phyloP scores from a whole-genome alignment of 1,139 yeast genomes.

The Geotrichum reessii region DNA sequence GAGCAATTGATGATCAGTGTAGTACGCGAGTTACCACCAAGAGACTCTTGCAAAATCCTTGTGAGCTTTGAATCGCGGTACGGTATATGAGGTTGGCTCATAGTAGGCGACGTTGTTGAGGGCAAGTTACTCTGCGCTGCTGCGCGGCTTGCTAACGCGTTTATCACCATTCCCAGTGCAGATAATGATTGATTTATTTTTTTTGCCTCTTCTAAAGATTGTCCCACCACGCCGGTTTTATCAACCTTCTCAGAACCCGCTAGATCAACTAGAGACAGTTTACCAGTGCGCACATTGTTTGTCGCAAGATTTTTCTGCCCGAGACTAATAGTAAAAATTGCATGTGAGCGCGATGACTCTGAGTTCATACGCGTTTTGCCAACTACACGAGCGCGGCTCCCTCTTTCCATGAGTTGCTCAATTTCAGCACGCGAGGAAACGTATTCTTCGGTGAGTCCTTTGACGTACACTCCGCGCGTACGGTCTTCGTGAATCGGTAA shows the following conservation, averaged over 20 bases:
- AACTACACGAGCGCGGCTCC: constrained; percentile 51
- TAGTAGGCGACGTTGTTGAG: background rate
- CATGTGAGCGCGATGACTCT: constrained; percentile 77
- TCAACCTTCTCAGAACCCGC: constrained; percentile 90
- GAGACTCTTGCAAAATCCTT: constrained; percentile 71
- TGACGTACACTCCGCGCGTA: constrained; percentile 61
- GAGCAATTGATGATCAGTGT: constrained; percentile 75
- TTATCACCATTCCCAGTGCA: constrained; percentile 74
- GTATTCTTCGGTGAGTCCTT: constrained; percentile 57
- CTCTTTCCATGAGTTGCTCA: constrained; percentile 49
- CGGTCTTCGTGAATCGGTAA: constrained; percentile 64
- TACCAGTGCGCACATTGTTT: constrained; percentile 60
- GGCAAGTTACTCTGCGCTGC: constrained; percentile 32
- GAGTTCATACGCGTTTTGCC: constrained; percentile 68
- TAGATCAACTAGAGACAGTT: constrained; percentile 70
- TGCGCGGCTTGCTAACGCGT: constrained; percentile 66
- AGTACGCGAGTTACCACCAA: constrained; percentile 85
- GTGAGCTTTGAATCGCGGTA: constrained; percentile 83
- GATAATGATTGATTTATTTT: constrained; percentile 76
- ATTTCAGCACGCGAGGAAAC: constrained; percentile 59
- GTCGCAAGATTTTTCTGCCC: constrained; percentile 52
- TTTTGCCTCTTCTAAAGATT: constrained; percentile 74
- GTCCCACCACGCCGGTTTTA: constrained; percentile 74
- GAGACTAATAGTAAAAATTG: constrained; percentile 65
- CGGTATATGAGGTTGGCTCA: constrained; percentile 51